Percentiles rank a stretch among this genome's conserved stretches.
These are phyloP conservation scores for Miscanthus lutarioriparius DNA, from an alignment of 176 grass and related monocot species.

Conservation along the genomic window DNA sequence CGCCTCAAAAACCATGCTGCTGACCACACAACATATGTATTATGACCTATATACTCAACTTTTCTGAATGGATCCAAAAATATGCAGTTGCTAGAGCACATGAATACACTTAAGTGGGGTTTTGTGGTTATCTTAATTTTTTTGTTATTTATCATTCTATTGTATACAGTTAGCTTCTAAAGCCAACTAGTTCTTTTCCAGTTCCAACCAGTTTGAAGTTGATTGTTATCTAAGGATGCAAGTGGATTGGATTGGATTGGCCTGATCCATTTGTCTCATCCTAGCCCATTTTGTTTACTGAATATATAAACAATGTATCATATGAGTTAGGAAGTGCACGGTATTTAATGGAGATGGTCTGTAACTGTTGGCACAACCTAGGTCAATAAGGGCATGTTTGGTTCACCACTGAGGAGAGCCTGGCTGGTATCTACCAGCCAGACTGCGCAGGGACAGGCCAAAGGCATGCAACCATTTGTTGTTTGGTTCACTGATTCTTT, in stretches of 20 bases:
- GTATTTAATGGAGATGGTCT: background rate
- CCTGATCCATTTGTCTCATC: background rate
- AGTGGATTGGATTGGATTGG: background rate
- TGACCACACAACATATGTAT: background rate
- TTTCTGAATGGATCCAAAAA: background rate
- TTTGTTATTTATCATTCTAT: slow-evolving; percentile 3
- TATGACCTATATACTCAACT: background rate
- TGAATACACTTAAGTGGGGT: slow-evolving; percentile 25
- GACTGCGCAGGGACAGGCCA: no score
- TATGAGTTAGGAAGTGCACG: background rate
- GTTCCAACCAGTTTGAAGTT: slow-evolving; percentile 26
- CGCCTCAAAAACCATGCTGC: no score
- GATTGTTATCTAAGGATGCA: background rate
- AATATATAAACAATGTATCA: background rate
- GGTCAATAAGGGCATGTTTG: background rate
- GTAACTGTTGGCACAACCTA: slow-evolving; percentile 14
- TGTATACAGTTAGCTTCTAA: background rate
- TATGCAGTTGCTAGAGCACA: slow-evolving; percentile 7
- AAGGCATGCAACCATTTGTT: background rate
- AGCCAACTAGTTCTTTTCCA: slow-evolving; percentile 10
- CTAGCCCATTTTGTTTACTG: background rate
- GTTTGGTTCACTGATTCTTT: background rate
- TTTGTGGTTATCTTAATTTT: slow-evolving; percentile 32
- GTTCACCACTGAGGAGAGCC: no score
- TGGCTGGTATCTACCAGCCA: no score